These are phyloP conservation scores for Bathelium albidoporum DNA, from an alignment of 495 filamentous ascomycete genomes.

Conservation along the genomic window DNA sequence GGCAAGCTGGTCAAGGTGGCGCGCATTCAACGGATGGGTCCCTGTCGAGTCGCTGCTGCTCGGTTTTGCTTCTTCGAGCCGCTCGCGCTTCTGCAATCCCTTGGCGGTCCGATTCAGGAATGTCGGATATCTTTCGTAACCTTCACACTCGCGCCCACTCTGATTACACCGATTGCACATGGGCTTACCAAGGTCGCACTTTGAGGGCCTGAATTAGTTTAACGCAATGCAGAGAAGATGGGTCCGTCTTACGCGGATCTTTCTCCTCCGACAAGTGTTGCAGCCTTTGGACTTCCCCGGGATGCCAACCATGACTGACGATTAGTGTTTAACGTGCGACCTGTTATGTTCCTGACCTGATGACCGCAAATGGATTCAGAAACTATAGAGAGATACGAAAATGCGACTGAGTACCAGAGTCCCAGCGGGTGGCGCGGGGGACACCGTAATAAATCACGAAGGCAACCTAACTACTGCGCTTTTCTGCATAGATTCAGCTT, in stretches of 20 bases:
- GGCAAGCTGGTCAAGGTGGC: not conserved
- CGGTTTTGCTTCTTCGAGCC: not conserved
- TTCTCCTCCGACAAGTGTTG: not conserved
- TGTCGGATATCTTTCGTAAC: not conserved
- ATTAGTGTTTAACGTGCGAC: not conserved
- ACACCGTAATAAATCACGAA: not conserved
- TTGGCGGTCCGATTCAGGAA: not conserved
- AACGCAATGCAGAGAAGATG: not conserved
- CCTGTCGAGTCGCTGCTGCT: not conserved
- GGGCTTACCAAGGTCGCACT: slow-evolving; percentile 3
- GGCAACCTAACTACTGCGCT: not conserved
- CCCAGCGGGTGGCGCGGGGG: too few species aligned
- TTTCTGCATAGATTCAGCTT: not conserved
- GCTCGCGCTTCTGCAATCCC: not conserved
- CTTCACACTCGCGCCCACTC: not conserved
- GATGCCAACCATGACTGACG: not conserved
- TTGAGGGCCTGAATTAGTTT: not conserved
- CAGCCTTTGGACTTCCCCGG: slow-evolving; percentile 1
- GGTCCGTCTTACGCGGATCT: not conserved
- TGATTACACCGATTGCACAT: not conserved
- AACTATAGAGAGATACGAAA: too few species aligned
- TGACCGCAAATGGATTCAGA: not conserved
- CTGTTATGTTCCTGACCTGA: not conserved
- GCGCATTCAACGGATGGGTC: not conserved
- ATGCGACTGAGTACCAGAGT: too few species aligned